phyloP scores from a whole-genome alignment of 352 stramenopile genomes.

The Pythium chondricola region DNA sequence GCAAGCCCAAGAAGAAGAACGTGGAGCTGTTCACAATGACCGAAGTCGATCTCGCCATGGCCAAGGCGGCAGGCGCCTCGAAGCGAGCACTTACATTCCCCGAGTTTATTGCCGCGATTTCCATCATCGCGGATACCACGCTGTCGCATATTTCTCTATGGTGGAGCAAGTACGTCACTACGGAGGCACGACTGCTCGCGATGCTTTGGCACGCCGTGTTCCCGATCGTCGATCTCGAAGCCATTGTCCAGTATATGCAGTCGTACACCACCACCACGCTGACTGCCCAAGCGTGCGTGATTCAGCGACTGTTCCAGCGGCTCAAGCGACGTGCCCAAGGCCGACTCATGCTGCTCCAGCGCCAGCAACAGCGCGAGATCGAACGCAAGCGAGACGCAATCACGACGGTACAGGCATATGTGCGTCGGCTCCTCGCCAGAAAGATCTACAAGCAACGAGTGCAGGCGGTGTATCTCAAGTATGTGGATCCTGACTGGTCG shows the following conservation, averaged over 20 bases:
- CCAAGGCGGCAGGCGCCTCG: slow-evolving; percentile 35
- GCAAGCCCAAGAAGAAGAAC: slow-evolving; percentile 7
- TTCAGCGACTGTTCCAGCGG: slow-evolving; percentile 33
- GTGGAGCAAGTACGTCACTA: slow-evolving; percentile 40
- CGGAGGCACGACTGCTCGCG: slow-evolving; percentile 32
- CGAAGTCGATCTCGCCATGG: slow-evolving; percentile 55
- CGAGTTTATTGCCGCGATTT: slow-evolving; percentile 34
- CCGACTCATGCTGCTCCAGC: slow-evolving; percentile 19
- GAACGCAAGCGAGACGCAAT: slow-evolving; percentile 18
- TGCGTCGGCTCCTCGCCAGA: slow-evolving; percentile 29
- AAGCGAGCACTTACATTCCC: slow-evolving; percentile 43
- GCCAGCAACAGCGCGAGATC: slow-evolving; percentile 9
- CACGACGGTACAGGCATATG: slow-evolving; percentile 26
- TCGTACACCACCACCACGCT: slow-evolving; percentile 21
- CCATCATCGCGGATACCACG: slow-evolving; percentile 27
- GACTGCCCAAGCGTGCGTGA: slow-evolving; percentile 12
- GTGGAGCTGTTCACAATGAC: slow-evolving; percentile 32
- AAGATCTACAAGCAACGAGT: slow-evolving; percentile 23
- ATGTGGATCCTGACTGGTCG: slow-evolving; percentile 51
- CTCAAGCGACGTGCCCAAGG: slow-evolving; percentile 16
- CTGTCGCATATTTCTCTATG: slow-evolving; percentile 23
- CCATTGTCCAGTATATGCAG: slow-evolving; percentile 11
- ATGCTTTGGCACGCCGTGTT: slow-evolving; percentile 44
- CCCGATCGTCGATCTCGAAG: slow-evolving; percentile 19
- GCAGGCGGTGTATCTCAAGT: slow-evolving; percentile 60